Base-by-base conservation (phyloP, 768 basidiomycete genomes). In the Paxillus ammoniavirescens region DNA sequence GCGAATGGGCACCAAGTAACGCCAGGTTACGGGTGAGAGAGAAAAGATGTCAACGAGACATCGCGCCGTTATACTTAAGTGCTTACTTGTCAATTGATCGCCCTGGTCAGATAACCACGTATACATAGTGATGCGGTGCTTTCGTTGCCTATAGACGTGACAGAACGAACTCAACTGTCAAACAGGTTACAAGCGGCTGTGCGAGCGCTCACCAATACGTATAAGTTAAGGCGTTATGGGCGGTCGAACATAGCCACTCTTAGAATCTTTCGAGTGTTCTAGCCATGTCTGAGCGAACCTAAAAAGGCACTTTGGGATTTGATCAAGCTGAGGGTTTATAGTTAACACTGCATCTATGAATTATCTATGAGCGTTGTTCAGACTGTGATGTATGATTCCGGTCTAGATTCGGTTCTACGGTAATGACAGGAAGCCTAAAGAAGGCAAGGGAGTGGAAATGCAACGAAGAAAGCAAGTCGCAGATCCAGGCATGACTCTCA, bases 1-100 rank as follows among this genome's bases (percentile, higher is more conserved):
- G 42, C 6, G 23, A 44, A 18, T 18, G 37, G 13, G 50, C 42
- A 31, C 15, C 43, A 49, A 37, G 38, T 49, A 49, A 55, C 53
- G 38, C 43, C 50, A n/a, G 50, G 33, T 52, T 45, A 50, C 43
- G 38, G 35, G 15, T 28, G 42, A 28, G 33, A 48, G 15, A 10
- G 31, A 47, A 49, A 14, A 28, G 8, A 18, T 40, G 18, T 7
- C 10, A 33, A 17, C 33, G 13, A 33, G 8, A 26, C 5, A 5
- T 14, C 1, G 26, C 30, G 8, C 10, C 26, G 43, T 30, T n/a
- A 9, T 30, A 15, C 18, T 45, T 45, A 17, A 2, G 17, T 40
- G 38, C 26, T 26, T 26, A 26, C 5, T 40, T 9, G 17, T 40
- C 12, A 9, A 13, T 7, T 17, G 38, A 40, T 18, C 38, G n/a